A percentile compares a stretch with the other conserved stretches of the same genome.
phyloP scores from a whole-genome alignment of 352 stramenopile genomes.

The Halophytophthora batemanensis region DNA sequence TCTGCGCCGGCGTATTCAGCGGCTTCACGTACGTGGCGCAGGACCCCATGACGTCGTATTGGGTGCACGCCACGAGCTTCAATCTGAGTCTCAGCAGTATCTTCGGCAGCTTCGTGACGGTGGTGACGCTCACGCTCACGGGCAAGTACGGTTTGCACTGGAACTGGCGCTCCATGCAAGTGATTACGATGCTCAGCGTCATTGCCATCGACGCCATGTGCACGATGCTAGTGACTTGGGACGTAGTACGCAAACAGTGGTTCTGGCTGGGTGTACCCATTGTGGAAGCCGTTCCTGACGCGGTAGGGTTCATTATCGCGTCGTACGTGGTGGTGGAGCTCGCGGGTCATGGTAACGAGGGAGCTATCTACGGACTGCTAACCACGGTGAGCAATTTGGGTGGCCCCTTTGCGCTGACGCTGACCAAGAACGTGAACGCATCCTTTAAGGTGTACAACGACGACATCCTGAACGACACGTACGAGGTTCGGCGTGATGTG shows the following conservation, averaged over 20 bases:
- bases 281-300: slow-evolving; percentile 41
- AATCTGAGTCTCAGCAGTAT: slow-evolving; percentile 36
- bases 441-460: slow-evolving; percentile 42
- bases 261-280: slow-evolving; percentile 51
- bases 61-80: slow-evolving; percentile 40
- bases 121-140: slow-evolving; percentile 32
- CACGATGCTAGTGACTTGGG: slow-evolving; percentile 48
- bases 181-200: slow-evolving; percentile 29
- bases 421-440: slow-evolving; percentile 40
- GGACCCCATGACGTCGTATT: slow-evolving; percentile 39
- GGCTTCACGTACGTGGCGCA: slow-evolving; percentile 36
- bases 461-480: slow-evolving; percentile 50
- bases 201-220: slow-evolving; percentile 34
- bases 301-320: slow-evolving; percentile 52
- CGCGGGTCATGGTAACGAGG: slow-evolving; percentile 51
- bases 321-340: slow-evolving; percentile 65
- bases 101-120: slow-evolving; percentile 22
- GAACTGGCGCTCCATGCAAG: slow-evolving; percentile 45
- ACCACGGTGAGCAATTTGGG: slow-evolving; percentile 60
- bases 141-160: slow-evolving; percentile 56
- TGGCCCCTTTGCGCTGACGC: slow-evolving; percentile 36
- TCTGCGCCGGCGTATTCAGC: slow-evolving; percentile 39
- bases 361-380: slow-evolving; percentile 59
- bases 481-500: slow-evolving; percentile 41
- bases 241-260: slow-evolving; percentile 45